Conservation (phyloP, 1,139 yeast genomes). For the Geotrichum cucujoidarum region DNA sequence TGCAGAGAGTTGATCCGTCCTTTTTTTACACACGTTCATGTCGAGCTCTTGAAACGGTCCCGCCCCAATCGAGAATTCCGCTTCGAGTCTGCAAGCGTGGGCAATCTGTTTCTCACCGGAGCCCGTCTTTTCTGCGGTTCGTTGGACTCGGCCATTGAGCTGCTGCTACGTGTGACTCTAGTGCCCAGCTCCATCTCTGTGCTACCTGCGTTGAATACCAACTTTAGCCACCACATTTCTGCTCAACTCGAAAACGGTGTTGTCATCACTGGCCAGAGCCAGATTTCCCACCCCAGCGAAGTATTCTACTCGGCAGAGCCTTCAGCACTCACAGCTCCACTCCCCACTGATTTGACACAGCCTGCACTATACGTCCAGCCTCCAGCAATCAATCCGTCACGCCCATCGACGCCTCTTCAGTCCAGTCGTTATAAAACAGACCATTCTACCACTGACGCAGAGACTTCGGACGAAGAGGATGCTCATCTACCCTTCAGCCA, state of each 20-base stretch:
- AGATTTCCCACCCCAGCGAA: constrained; percentile 74
- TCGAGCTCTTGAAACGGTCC: constrained; percentile 67
- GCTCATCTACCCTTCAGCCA: constrained; percentile 73
- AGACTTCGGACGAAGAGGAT: constrained; percentile 44
- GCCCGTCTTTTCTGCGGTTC: constrained; percentile 79
- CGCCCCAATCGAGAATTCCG: constrained; percentile 55
- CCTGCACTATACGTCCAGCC: constrained; percentile 7
- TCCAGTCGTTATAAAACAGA: not conserved
- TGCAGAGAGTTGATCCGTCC: constrained; percentile 72
- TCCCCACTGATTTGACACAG: not conserved
- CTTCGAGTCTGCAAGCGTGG: constrained; percentile 76
- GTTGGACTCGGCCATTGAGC: constrained; percentile 75
- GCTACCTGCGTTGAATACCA: constrained; percentile 78
- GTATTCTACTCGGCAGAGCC: not conserved
- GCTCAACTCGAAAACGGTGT: constrained; percentile 67
- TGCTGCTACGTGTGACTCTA: constrained; percentile 62
- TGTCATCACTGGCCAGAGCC: constrained; percentile 87
- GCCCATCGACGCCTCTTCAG: not conserved
- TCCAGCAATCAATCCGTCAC: constrained; percentile 1
- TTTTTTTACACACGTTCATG: constrained; percentile 72
- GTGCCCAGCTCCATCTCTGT: constrained; percentile 55
- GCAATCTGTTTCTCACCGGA: constrained; percentile 79
- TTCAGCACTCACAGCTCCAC: not conserved
- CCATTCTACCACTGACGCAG: constrained; percentile 7
- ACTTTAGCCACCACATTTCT: constrained; percentile 80